Evolutionary conservation across 208 protist species (phyloP).

Genomic region (Trypanosoma lewisi): DNA sequence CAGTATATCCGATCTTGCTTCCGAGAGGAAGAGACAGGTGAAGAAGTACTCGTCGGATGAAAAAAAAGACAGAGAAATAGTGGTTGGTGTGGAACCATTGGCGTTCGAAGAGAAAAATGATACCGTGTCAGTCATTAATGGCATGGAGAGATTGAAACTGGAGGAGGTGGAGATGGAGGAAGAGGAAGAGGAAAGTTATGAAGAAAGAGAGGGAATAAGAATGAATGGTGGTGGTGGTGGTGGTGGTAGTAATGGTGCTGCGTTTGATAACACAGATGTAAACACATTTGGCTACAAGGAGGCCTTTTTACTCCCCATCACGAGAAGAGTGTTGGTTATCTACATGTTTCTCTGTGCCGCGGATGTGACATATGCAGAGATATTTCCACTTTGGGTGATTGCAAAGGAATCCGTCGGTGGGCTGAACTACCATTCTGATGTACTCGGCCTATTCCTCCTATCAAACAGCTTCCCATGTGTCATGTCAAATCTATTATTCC

Average conservation of each 20-base stretch:
- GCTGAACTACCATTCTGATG: conserved; percentile 25
- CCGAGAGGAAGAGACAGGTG: neutral
- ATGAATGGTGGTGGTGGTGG: too few species aligned
- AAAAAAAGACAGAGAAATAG: neutral
- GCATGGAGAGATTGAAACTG: neutral
- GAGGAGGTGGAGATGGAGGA: neutral
- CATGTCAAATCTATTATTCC: conserved; percentile 38
- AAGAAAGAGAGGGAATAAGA: too few species aligned
- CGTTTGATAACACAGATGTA: neutral
- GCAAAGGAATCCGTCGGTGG: conserved; percentile 29
- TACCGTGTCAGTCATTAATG: neutral
- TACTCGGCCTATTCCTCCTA: conserved; percentile 43
- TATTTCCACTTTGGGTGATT: conserved; percentile 53
- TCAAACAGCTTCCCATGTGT: conserved; percentile 48
- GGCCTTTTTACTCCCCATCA: conserved; percentile 37
- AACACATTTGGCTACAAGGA: conserved; percentile 52
- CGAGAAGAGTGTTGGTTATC: conserved; percentile 53
- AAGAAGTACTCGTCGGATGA: neutral
- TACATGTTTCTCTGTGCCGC: conserved; percentile 63
- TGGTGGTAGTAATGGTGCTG: neutral
- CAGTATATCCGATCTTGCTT: neutral
- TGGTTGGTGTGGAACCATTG: neutral
- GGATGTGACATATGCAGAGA: conserved; percentile 59
- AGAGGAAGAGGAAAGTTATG: conserved; percentile 1
- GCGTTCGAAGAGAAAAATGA: neutral